phyloP scores from a whole-genome alignment of 305 asterid species.

The Andrographis paniculata region DNA sequence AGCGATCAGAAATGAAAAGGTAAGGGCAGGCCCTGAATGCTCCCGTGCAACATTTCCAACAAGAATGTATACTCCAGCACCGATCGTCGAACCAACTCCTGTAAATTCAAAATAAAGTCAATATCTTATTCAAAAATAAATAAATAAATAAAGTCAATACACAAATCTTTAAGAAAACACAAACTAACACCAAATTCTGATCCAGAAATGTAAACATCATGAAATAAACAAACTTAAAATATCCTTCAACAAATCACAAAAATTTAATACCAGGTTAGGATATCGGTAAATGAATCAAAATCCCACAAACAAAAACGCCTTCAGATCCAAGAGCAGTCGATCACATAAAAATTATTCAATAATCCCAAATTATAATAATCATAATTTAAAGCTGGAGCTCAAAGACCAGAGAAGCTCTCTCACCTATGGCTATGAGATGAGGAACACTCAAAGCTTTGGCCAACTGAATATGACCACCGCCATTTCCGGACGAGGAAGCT shows the following conservation, averaged over 20 bases:
- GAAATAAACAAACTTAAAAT: no score
- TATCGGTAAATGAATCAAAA: conserved; percentile 5
- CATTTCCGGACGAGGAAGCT: conserved; percentile 26
- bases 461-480: conserved; percentile 38
- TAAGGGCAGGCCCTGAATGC: conserved; percentile 93
- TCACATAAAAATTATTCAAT: neutral
- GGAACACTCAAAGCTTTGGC: conserved; percentile 81
- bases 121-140: neutral
- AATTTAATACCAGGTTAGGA: neutral
- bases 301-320: neutral
- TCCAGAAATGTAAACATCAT: no score
- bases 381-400: no score
- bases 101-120: conserved; percentile 15
- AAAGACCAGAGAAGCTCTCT: neutral
- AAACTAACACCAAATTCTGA: no score
- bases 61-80: conserved; percentile 92
- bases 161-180: neutral
- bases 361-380: neutral
- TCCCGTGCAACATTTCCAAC: conserved; percentile 98
- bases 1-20: conserved; percentile 81
- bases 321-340: neutral
- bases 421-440: conserved; percentile 88
- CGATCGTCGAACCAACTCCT: conserved; percentile 95
- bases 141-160: neutral
- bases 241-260: no score